A percentile compares a stretch with the other conserved stretches of the same genome.
These are phyloP conservation scores for Hylodesmum podocarpum DNA, from an alignment of 306 rosid genomes.

Conservation along the genomic window DNA sequence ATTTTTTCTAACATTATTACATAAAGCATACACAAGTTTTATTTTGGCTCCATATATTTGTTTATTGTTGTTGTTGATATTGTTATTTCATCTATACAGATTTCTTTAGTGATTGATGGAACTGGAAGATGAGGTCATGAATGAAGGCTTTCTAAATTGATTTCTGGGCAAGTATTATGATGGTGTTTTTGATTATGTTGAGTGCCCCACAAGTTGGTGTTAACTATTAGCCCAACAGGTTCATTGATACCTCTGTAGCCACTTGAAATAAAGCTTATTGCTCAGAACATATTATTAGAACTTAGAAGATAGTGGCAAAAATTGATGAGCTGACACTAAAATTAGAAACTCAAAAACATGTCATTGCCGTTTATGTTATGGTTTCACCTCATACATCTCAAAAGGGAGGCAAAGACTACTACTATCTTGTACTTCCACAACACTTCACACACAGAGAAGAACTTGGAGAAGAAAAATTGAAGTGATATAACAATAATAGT, in stretches of 20 bases:
- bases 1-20: not conserved
- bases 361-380: constrained; percentile 41
- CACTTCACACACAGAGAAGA: constrained; percentile 32
- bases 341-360: constrained; percentile 42
- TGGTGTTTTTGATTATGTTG: constrained; percentile 2
- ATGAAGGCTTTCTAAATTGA: not conserved
- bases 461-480: constrained; percentile 26
- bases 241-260: constrained; percentile 16
- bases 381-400: constrained; percentile 44
- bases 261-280: constrained; percentile 5
- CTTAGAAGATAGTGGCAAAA: constrained; percentile 9
- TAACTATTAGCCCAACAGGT: constrained; percentile 9
- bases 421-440: constrained; percentile 33
- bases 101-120: constrained; percentile 14
- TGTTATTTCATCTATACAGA: not conserved
- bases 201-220: constrained; percentile 22
- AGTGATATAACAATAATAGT: constrained; percentile 1
- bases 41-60: not conserved
- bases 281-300: not conserved
- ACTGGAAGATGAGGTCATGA: constrained; percentile 33
- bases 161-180: constrained; percentile 10
- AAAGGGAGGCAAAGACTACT: constrained; percentile 35
- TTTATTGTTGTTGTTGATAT: not conserved
- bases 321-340: constrained; percentile 18
- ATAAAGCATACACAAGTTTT: not conserved